Evolutionary conservation across 108 stramenopile genomes (phyloP), one percentile per base, ranked within the genome.

Genomic region (Pelagomonas calceolata): DNA sequence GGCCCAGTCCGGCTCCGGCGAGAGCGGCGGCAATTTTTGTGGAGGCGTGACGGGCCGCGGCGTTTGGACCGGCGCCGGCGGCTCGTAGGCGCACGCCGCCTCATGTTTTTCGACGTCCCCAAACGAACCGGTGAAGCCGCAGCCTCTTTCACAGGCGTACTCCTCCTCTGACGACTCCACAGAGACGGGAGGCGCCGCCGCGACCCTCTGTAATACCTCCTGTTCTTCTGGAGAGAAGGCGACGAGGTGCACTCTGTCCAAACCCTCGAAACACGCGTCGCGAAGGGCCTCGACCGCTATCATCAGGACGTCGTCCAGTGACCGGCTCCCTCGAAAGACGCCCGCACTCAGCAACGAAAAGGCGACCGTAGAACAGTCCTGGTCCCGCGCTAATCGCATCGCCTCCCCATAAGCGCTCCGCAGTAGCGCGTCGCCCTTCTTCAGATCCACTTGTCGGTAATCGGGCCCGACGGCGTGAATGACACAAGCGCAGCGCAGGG

Each of bases 391-490:
- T 18, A 34, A 34, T 0, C 5, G 18, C 73, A 74, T 74, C 30
- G 73, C 44, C n/a, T 36, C 35, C 35, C 1, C 0, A 31, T 74
- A 74, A 0, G 73, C 43, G 26, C 32, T 21, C 18, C 34, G 34
- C 0, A 74, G 68, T 16, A 68, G 26, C 0, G 51, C 51, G 51
- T 60, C 51, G 51, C 51, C 26, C 7, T 26, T 17, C 21, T 1
- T 3, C 21, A 60, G 51, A 31, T 34, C 35, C 29, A 36, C 26
- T 29, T 68, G 39, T 21, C 30, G n/a, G 70, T 88, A 92, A 74
- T 84, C 76, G 4, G 92, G 92, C 36, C 92, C 92, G n/a, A 92
- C 92, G 29, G 90, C 90, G 83, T 92, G 92, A 63, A 92, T 88
- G 36, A 88, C 85, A 71, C 85, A 83, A 0, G 76, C 72, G 21